Percentiles rank a stretch among this genome's conserved stretches.
Conservation (phyloP, 257 asterid species). For the Solanum ossicruentum region DNA sequence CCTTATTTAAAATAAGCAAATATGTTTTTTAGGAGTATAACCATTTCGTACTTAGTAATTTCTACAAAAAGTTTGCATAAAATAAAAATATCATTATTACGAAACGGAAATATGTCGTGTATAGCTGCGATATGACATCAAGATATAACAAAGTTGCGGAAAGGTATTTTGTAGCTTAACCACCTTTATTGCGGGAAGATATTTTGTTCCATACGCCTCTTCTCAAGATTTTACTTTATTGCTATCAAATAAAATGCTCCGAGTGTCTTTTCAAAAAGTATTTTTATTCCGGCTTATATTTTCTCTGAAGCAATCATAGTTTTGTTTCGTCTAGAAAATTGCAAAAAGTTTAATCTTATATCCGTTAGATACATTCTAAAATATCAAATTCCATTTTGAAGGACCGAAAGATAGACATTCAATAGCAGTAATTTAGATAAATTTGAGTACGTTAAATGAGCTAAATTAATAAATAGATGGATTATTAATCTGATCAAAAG, state of each 20-base stretch:
- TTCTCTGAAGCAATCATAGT: neutral
- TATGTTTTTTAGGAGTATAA: too few species aligned
- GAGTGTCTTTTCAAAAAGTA: neutral
- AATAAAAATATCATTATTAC: too few species aligned
- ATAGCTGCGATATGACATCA: neutral
- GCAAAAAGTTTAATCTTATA: neutral
- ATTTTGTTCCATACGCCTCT: neutral
- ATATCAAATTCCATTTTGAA: neutral
- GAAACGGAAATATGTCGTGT: neutral
- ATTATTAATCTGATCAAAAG: neutral
- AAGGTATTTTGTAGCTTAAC: neutral
- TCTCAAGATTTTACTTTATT: neutral
- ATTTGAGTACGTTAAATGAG: too few species aligned
- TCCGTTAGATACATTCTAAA: neutral
- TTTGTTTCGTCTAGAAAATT: neutral
- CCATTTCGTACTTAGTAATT: too few species aligned
- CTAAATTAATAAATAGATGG: neutral
- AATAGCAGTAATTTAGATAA: too few species aligned
- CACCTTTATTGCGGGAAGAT: neutral
- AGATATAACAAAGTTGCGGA: neutral
- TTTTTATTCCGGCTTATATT: neutral
- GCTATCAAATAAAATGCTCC: neutral
- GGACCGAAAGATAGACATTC: neutral
- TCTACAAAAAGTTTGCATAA: too few species aligned
- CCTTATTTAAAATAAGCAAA: neutral